Base-by-base conservation (phyloP, 768 basidiomycete species). In the Boletus tylopilopsis region DNA sequence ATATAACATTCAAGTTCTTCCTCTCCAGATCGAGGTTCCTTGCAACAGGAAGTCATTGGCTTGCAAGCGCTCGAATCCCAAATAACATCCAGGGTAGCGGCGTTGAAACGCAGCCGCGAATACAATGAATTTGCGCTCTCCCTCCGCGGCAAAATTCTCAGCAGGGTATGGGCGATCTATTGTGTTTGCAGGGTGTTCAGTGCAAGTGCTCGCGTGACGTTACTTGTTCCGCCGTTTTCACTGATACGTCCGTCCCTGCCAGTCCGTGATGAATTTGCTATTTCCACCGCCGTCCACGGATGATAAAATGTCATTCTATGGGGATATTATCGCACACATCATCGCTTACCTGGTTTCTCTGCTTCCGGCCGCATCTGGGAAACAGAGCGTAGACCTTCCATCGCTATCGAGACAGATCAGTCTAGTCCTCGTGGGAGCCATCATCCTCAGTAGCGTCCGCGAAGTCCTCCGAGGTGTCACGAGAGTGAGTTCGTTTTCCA, bases 391-490 rank as follows among this genome's bases (percentile, higher is more conserved):
- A 29, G 66, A 71, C 18, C 57, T 76, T 3, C 69, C 69, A 10
- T 68, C 71, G n/a, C 53, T 78, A 43, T 76, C 77, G 15, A 71
- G 77, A 19, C 80, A 81, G 54, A 71, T 78, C 23, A 88, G 87
- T 60, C 72, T 92, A 8, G 69, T 73, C 2, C 74, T 93, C 13
- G 85, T 91, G 24, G 90, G 90, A 13, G 68, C 80, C 40, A 87
- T 93, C 62, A 86, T 93, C 50, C 58, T 88, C 16, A 82, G 77
- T 40, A 88, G 84, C 50, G 77, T 93, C 29, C 73, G 87, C 27
- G 71, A 80, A 4, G 86, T 92, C 5, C 68, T 93, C 55, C 71
- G 74, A 16, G 84, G 84, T 12, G 88, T 84, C 21, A 81, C 84
- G 0, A 70, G 81, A 57, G 85, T 78, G 49, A 51, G 73, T 59